A percentile compares a stretch with the other conserved stretches of the same genome.
Evolutionary conservation across 2,329 filamentous ascomycete species (phyloP).

Genomic region (Gremmenia infestans): DNA sequence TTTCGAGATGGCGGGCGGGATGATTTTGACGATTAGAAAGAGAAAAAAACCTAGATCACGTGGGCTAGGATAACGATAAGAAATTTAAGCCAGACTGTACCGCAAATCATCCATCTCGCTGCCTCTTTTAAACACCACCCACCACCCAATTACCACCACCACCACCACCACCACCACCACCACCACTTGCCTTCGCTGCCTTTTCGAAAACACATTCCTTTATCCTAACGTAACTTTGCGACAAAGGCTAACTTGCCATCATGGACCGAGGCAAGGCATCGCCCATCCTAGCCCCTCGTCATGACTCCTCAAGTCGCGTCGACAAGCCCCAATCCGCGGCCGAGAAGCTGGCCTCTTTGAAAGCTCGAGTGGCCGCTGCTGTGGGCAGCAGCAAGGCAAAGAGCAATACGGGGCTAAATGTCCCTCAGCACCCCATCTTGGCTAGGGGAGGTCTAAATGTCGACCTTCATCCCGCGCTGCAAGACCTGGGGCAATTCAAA

Average conservation of each 20-base stretch:
- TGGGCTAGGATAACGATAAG: not conserved
- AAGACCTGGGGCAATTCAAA: slow-evolving; percentile 48
- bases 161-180: not conserved
- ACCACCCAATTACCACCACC: not conserved
- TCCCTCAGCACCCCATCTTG: slow-evolving; percentile 34
- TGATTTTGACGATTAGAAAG: not conserved
- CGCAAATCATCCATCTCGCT: not conserved
- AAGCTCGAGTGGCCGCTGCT: slow-evolving; percentile 73
- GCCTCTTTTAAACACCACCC: not conserved
- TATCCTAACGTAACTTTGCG: not conserved
- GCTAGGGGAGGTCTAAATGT: slow-evolving; percentile 39
- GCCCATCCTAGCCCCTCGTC: slow-evolving; percentile 50
- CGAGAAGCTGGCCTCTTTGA: slow-evolving; percentile 69
- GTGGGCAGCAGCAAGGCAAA: slow-evolving; percentile 50
- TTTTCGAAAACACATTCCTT: not conserved
- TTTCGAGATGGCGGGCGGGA: no score
- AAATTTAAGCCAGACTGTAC: not conserved
- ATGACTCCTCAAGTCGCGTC: slow-evolving; percentile 49
- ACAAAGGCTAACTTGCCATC: slow-evolving; percentile 17
- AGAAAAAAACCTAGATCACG: not conserved
- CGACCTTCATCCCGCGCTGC: slow-evolving; percentile 60
- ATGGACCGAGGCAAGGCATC: slow-evolving; percentile 50
- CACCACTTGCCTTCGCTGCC: not conserved
- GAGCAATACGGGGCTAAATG: slow-evolving; percentile 33
- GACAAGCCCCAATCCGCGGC: slow-evolving; percentile 54